Base-by-base conservation (phyloP, 345 rosid species). In the Dipteronia dyeriana region DNA sequence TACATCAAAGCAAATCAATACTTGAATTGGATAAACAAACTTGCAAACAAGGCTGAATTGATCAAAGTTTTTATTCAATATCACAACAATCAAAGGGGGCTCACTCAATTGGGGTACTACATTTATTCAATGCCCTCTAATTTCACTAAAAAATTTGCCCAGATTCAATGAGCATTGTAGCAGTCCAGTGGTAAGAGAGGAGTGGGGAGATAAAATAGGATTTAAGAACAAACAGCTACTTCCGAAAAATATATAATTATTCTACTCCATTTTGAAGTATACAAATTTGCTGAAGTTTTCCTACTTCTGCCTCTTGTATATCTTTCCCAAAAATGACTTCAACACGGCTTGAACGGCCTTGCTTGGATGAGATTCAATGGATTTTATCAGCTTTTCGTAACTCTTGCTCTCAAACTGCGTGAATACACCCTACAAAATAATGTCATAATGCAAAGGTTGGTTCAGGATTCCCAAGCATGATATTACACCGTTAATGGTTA, bases 261-360 rank as follows among this genome's bases (percentile, higher is more conserved):
- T 75, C 45, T 74, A 20, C 31, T 45, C 69, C 69, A 51, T 7
- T 12, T 17, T 20, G 23, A 23, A 64, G 51, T 26, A 26, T 34
- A 49, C 68, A 73, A 75, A 75, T 19, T 19, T 1, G 70, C 3
- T 29, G 43, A 74, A 25, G 34, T 4, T 34, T 34, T 65, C 51
- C 61, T 54, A 81, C 74, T 83, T 86, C 82, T 75, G 82, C 75
- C 88, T 84, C 85, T 86, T 84, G 85, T 84, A 86, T 79, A 86
- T 86, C 79, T 84, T 86, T 12, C 62, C 84, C 75, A 81, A 53
- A 51, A 86, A 86, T 9, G 88, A 83, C 77, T 84, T 84, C 80
- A 86, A 73, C 49, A 86, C 80, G 31, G 83, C 83, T 62, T 81
- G 83, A 59, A 86, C 83, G 31, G 86, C 77, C 60, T 79, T 73